Evolutionary conservation across 73 alveolate genomes (phyloP).

Genomic region (Paramecium primaurelia): DNA sequence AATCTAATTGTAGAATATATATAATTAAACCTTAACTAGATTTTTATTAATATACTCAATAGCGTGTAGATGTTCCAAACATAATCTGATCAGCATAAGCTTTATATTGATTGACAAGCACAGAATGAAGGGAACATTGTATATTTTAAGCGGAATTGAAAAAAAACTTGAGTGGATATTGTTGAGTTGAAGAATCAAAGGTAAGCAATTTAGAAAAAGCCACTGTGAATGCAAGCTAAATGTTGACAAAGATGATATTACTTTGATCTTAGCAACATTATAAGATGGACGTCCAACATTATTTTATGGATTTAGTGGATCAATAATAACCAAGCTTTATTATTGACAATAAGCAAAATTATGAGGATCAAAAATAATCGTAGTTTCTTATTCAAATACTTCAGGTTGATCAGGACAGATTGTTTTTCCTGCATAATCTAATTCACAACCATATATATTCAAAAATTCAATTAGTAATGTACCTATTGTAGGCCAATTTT

Average conservation of each 20-base stretch:
- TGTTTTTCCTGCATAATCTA: slow-evolving; percentile 31
- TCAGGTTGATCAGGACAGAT: slow-evolving; percentile 1
- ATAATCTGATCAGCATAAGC: slow-evolving; percentile 23
- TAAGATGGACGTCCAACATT: slow-evolving; percentile 26
- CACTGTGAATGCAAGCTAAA: not conserved
- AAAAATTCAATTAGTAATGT: slow-evolving; percentile 5
- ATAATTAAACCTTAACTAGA: not conserved
- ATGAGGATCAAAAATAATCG: slow-evolving; percentile 11
- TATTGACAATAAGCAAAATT: not conserved
- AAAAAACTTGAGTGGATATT: slow-evolving; percentile 3
- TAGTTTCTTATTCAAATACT: not conserved
- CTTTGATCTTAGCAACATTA: slow-evolving; percentile 6
- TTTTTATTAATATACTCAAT: not conserved
- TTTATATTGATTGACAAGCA: slow-evolving; percentile 4
- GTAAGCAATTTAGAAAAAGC: slow-evolving; percentile 15
- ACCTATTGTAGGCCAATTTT: slow-evolving; percentile 10
- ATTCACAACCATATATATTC: slow-evolving; percentile 15
- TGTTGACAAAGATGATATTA: not conserved
- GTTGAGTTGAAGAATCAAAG: not conserved
- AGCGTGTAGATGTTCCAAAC: slow-evolving; percentile 1
- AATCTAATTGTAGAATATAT: not conserved
- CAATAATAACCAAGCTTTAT: not conserved
- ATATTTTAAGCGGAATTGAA: slow-evolving; percentile 8
- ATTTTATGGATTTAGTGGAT: not conserved
- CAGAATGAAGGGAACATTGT: slow-evolving; percentile 2